A percentile compares a stretch with the other conserved stretches of the same genome.
phyloP scores from a whole-genome alignment of 306 rosid species.

The Acacia acuminata region DNA sequence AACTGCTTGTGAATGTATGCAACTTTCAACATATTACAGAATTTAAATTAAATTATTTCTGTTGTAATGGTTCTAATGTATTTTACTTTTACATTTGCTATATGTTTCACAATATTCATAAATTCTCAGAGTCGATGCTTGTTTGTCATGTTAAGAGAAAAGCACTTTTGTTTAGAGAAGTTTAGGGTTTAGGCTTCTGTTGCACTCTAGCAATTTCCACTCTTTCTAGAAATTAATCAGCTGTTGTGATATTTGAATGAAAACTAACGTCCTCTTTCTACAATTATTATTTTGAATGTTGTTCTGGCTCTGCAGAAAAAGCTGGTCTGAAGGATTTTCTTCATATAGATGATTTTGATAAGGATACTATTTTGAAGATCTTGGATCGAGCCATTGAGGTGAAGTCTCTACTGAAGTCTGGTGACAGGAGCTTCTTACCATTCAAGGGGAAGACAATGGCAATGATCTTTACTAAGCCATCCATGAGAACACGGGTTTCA shows the following conservation, averaged over 20 bases:
- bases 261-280: neutral
- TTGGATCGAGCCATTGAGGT: conserved; percentile 81
- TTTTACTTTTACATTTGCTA: neutral
- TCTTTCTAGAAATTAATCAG: neutral
- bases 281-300: neutral
- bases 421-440: conserved; percentile 79
- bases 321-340: conserved; percentile 71
- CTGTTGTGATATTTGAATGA: neutral
- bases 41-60: neutral
- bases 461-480: conserved; percentile 95
- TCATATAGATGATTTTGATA: conserved; percentile 80
- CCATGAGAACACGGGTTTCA: conserved; percentile 95
- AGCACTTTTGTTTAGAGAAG: neutral
- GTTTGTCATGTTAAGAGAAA: neutral
- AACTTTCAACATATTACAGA: neutral
- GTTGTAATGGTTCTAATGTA: neutral
- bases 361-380: conserved; percentile 72
- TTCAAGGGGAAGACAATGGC: conserved; percentile 94
- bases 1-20: neutral
- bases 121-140: neutral
- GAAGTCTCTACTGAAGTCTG: conserved; percentile 78
- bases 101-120: neutral
- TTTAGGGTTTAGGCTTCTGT: neutral
- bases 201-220: neutral
- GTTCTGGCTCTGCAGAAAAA: conserved; percentile 41